Base-by-base conservation (phyloP, 345 rosid genomes). In the Lepidium didymum region DNA sequence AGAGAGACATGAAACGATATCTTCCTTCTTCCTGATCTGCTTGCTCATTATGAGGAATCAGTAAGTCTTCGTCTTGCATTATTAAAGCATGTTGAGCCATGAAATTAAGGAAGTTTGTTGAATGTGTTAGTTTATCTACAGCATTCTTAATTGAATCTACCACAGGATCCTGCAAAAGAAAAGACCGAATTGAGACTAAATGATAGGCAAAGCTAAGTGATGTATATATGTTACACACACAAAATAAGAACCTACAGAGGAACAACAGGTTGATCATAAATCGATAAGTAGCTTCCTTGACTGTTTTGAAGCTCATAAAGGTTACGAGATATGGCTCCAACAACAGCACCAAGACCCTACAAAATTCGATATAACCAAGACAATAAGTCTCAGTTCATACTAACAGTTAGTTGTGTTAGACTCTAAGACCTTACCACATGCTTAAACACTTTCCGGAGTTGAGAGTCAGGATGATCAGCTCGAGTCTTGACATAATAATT, bases 281-380 rank as follows among this genome's bases (percentile, higher is more conserved):
- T 88, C 10, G 98, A 93, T 62, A 88, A 69, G 83, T 83, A 87
- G 82, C 98, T 93, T 79, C 98, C 98, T 69, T 87, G 91, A 44
- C 83, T 81, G 69, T 85, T 92, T 69, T 90, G 97, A 80, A 93
- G 96, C 67, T 90, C 96, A 69, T 92, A 96, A 69, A 93, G 94
- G 79, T 93, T 93, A 15, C 98, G 91, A 3, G 98, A 93, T 76
- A 93, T 70, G 44, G 98, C 98, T 70, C 98, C 97, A 68, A 86
- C 89, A 75, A 93, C 98, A 70, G 98, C 98, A 29, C 98, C 98
- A 52, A 93, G 72, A 25, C 98, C 97, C 98, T 93, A 79, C 9
- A 57, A 77, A 53, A 42, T 57, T 72, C 27, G 25, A 44, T 64
- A 57, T 53, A 36, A 53, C 13, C 18, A 6, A 58, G 6, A 16